Evolutionary conservation across 768 basidiomycete genomes (phyloP).

Genomic region (Cystofilobasidium ferigula): DNA sequence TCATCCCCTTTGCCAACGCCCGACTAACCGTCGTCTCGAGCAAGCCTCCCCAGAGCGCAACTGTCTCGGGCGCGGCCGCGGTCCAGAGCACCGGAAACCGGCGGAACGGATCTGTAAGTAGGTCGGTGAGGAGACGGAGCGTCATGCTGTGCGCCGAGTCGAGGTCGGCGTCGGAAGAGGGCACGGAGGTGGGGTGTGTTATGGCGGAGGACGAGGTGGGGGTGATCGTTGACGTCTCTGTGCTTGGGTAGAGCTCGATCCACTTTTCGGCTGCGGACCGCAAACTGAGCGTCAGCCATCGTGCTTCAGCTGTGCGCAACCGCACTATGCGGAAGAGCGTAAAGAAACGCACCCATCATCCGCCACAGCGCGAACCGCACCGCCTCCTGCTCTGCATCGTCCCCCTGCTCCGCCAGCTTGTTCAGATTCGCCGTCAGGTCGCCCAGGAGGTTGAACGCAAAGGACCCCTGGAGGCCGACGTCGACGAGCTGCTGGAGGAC

Average conservation of each 20-base stretch:
- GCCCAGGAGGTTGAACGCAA: constrained; percentile 22
- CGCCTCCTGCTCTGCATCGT: constrained; percentile 18
- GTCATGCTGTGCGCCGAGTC: constrained; percentile 6
- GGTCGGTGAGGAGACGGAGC: constrained; percentile 19
- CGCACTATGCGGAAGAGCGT: background rate
- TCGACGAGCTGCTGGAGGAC: constrained; percentile 17
- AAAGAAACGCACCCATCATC: constrained; percentile 8
- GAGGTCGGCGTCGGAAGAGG: background rate
- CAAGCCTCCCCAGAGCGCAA: constrained; percentile 9
- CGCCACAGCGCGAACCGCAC: constrained; percentile 15
- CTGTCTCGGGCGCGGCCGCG: constrained; percentile 1
- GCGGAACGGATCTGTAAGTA: constrained; percentile 24
- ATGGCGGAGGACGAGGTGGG: background rate
- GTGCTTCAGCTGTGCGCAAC: background rate
- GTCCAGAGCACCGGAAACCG: constrained; percentile 19
- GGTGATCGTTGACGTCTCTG: background rate
- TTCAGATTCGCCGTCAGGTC: constrained; percentile 23
- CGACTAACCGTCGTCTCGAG: constrained; percentile 20
- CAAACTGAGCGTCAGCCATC: background rate
- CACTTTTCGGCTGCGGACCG: constrained; percentile 8
- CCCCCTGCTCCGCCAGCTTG: background rate
- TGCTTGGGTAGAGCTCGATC: constrained; percentile 13
- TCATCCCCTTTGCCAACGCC: constrained; percentile 18
- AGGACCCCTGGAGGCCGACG: constrained; percentile 8
- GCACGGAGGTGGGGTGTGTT: background rate